Percentiles rank a stretch among this genome's conserved stretches.
Conservation (phyloP, 1,284 basidiomycete species). For the Leccinum huronense region DNA sequence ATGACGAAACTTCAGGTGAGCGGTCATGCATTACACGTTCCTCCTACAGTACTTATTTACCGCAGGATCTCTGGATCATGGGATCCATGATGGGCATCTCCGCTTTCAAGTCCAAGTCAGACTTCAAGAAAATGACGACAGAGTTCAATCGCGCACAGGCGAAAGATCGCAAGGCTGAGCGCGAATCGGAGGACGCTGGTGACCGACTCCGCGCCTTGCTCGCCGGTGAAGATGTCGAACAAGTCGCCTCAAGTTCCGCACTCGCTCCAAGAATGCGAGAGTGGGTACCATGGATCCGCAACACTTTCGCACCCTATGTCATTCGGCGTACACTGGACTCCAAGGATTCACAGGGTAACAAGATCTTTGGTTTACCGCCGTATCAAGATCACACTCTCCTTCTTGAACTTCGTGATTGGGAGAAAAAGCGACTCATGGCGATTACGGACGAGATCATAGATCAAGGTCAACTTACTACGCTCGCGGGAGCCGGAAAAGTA, state of each 20-base stretch:
- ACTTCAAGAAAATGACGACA: not conserved
- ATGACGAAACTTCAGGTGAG: not conserved
- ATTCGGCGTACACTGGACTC: not conserved
- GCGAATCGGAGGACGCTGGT: not conserved
- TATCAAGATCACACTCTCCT: not conserved
- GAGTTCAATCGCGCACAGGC: constrained; percentile 3
- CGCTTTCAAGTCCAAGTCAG: not conserved
- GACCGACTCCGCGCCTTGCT: not conserved
- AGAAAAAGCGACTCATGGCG: not conserved
- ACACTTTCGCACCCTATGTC: not conserved
- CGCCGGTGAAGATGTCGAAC: not conserved
- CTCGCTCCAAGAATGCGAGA: not conserved
- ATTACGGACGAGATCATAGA: too few species aligned
- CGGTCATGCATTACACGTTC: not conserved
- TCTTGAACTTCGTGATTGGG: not conserved
- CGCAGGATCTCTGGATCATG: not conserved
- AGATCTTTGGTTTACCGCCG: not conserved
- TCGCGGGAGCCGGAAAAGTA: too few species aligned
- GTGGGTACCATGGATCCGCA: not conserved
- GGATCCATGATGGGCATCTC: not conserved
- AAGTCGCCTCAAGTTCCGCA: not conserved
- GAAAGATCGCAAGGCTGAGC: not conserved
- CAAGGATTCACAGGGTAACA: not conserved
- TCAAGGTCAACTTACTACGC: too few species aligned
- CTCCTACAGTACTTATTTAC: not conserved